Evolutionary conservation across 306 rosid species (phyloP).

Genomic region (Hylodesmum podocarpum): DNA sequence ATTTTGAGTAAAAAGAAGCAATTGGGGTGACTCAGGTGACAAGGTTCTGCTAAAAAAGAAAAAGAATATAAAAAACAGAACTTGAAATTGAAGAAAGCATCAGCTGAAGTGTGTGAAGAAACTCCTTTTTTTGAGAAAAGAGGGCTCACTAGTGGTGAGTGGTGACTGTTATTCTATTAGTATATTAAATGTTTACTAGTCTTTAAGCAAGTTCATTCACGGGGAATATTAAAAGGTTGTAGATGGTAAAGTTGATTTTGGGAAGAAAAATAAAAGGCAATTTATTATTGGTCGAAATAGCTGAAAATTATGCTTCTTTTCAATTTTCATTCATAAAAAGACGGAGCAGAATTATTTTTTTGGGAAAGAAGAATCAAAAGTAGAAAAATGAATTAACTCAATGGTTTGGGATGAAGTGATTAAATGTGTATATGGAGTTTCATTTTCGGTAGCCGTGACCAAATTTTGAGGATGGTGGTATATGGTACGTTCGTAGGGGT

Average conservation of each 20-base stretch:
- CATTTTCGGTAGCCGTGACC: not conserved
- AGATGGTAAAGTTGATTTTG: not conserved
- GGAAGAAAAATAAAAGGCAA: not conserved
- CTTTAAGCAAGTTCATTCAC: slow-evolving; percentile 13
- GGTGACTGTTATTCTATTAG: not conserved
- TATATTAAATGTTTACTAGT: not conserved
- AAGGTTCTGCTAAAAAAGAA: not conserved
- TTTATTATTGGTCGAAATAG: not conserved
- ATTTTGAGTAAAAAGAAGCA: not conserved
- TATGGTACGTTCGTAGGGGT: not conserved
- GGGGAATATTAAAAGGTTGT: not conserved
- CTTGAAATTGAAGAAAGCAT: slow-evolving; percentile 25
- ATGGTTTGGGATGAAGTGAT: not conserved
- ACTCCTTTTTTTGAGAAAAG: not conserved
- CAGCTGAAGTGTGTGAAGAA: slow-evolving; percentile 3
- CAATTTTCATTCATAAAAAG: not conserved
- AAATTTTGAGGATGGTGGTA: not conserved
- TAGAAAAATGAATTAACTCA: not conserved
- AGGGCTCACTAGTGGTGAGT: not conserved
- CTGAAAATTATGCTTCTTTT: not conserved
- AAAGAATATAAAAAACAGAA: not conserved
- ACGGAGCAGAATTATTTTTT: not conserved
- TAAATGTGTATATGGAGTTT: not conserved
- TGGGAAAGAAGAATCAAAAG: not conserved
- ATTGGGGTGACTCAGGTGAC: slow-evolving; percentile 24